Percentiles rank a stretch among this genome's conserved stretches.
phyloP scores from a whole-genome alignment of 2,329 filamentous ascomycete species.

The Trichoderma afroharzianum region DNA sequence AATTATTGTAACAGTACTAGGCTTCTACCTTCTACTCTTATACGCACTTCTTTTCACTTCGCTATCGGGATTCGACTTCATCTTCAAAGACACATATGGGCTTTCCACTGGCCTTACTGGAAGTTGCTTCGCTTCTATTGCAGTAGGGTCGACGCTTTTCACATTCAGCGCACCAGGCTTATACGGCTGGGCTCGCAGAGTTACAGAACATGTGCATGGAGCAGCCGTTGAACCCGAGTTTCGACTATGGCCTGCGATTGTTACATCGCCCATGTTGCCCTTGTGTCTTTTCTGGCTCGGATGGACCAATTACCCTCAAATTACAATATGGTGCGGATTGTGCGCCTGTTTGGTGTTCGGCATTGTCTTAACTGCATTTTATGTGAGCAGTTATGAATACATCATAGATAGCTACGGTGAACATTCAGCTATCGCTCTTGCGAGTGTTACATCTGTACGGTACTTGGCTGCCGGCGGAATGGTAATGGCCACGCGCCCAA shows the following conservation, averaged over 20 bases:
- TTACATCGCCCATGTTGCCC: constrained; percentile 47
- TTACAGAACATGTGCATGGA: constrained; percentile 40
- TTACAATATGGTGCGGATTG: constrained; percentile 49
- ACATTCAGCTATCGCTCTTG: constrained; percentile 38
- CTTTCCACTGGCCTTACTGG: constrained; percentile 43
- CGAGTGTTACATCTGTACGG: not conserved
- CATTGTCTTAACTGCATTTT: constrained; percentile 46
- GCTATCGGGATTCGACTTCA: constrained; percentile 48
- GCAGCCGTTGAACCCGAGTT: constrained; percentile 47
- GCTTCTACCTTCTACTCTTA: constrained; percentile 45
- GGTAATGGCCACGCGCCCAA: not conserved
- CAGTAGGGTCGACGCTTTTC: constrained; percentile 36
- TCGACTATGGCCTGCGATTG: constrained; percentile 50
- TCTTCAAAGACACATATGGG: constrained; percentile 48
- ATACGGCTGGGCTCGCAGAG: constrained; percentile 40
- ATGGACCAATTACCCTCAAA: constrained; percentile 45
- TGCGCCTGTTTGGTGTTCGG: constrained; percentile 50
- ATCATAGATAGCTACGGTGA: constrained; percentile 55
- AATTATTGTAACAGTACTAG: constrained; percentile 42
- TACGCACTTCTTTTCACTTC: constrained; percentile 44
- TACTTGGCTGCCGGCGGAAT: not conserved
- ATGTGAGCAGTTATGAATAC: constrained; percentile 52
- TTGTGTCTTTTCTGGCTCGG: constrained; percentile 56
- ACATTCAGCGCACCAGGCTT: constrained; percentile 41
- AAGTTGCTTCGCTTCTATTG: constrained; percentile 46